phyloP scores from a whole-genome alignment of 2,329 filamentous ascomycete species.

The Monosporascus sp. region DNA sequence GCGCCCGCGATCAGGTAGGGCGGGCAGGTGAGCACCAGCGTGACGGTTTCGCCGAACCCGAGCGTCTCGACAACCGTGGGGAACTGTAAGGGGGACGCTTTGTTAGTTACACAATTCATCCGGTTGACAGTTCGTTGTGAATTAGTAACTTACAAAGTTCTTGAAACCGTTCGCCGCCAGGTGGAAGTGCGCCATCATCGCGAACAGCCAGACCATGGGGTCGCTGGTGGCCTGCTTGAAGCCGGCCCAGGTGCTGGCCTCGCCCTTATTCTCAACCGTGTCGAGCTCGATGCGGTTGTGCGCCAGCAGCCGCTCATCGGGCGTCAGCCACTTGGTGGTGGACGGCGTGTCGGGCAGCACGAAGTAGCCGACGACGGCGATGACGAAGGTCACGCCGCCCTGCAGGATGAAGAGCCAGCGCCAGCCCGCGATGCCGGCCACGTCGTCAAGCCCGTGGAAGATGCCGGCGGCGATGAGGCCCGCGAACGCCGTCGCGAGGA shows the following conservation, averaged over 20 bases:
- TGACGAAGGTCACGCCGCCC: constrained; percentile 12
- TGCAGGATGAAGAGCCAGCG: constrained; percentile 25
- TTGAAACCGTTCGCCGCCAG: constrained; percentile 11
- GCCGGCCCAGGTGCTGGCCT: constrained; percentile 31
- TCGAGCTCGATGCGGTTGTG: constrained; percentile 29
- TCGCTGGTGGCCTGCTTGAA: constrained; percentile 35
- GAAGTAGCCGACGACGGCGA: constrained; percentile 19
- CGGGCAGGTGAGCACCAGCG: constrained; percentile 41
- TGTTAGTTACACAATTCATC: neutral
- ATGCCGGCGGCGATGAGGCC: constrained; percentile 35
- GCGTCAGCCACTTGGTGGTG: constrained; percentile 36
- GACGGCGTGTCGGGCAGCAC: constrained; percentile 32
- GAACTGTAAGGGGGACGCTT: constrained; percentile 14
- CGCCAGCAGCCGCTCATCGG: constrained; percentile 37
- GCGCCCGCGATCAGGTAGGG: constrained; percentile 26
- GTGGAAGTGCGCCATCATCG: constrained; percentile 42
- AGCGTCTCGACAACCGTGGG: constrained; percentile 35
- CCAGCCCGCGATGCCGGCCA: constrained; percentile 30
- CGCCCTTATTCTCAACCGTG: constrained; percentile 25
- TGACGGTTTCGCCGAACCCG: constrained; percentile 35
- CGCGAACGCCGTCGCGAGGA: constrained; percentile 30
- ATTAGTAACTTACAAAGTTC: neutral
- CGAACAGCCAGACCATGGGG: constrained; percentile 37
- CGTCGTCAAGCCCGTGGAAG: constrained; percentile 29
- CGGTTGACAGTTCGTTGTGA: neutral